These are phyloP conservation scores for Sclerospora graminicola DNA, from an alignment of 352 stramenopile genomes.

Conservation along the genomic window DNA sequence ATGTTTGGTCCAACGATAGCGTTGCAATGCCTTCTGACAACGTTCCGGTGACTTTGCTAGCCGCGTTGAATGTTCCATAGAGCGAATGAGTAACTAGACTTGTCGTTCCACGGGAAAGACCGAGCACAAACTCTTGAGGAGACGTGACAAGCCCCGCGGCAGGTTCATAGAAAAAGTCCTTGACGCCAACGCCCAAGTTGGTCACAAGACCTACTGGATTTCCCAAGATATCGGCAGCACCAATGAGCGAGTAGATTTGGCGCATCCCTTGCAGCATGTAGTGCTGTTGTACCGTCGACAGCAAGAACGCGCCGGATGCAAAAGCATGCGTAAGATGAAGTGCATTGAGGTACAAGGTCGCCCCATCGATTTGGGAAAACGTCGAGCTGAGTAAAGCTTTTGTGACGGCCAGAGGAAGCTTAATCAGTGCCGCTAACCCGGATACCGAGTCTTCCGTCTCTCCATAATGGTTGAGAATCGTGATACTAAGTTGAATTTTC, in stretches of 20 bases:
- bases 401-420: too few species aligned
- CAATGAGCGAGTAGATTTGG: constrained; percentile 79
- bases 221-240: constrained; percentile 83
- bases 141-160: constrained; percentile 83
- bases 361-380: too few species aligned
- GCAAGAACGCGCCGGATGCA: too few species aligned
- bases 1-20: constrained; percentile 85
- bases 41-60: constrained; percentile 89
- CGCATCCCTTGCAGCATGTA: constrained; percentile 70
- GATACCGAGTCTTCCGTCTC: too few species aligned
- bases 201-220: constrained; percentile 86
- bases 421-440: too few species aligned
- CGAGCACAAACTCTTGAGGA: constrained; percentile 81
- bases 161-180: constrained; percentile 92
- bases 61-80: constrained; percentile 88
- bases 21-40: constrained; percentile 86
- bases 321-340: too few species aligned
- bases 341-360: too few species aligned
- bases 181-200: constrained; percentile 82
- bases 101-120: constrained; percentile 81
- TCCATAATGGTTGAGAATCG: too few species aligned
- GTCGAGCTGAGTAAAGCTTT: too few species aligned
- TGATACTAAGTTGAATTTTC: too few species aligned
- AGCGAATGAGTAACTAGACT: constrained; percentile 87
- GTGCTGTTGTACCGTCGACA: too few species aligned